Conservation (phyloP, 2,329 filamentous ascomycete species). For the Thyridium curvatum region DNA sequence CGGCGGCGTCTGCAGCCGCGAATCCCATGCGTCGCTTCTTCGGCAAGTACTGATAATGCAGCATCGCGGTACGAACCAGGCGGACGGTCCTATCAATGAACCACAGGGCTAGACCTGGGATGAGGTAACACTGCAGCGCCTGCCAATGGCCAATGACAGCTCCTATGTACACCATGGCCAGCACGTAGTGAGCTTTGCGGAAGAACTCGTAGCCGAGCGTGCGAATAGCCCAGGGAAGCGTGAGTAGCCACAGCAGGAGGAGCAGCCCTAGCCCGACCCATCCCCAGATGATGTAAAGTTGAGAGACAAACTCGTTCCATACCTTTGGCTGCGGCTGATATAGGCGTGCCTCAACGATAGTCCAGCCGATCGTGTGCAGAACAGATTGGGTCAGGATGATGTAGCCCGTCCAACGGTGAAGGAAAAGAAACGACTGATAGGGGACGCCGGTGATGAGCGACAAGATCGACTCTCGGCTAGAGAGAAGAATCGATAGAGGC, state of each 20-base stretch:
- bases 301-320: constrained; percentile 48
- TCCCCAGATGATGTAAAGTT: constrained; percentile 69
- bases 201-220: constrained; percentile 67
- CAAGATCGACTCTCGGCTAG: constrained; percentile 64
- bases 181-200: constrained; percentile 65
- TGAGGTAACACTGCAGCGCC: constrained; percentile 60
- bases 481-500: constrained; percentile 60
- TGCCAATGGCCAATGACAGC: constrained; percentile 73
- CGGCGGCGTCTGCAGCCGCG: constrained; percentile 40
- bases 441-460: constrained; percentile 66
- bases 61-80: constrained; percentile 47
- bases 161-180: constrained; percentile 69
- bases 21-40: constrained; percentile 43
- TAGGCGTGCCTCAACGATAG: constrained; percentile 25
- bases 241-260: constrained; percentile 47
- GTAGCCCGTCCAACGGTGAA: constrained; percentile 71
- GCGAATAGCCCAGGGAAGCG: constrained; percentile 49
- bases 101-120: constrained; percentile 60
- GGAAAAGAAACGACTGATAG: constrained; percentile 71
- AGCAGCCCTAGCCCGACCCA: constrained; percentile 61
- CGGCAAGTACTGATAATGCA: constrained; percentile 52
- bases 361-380: constrained; percentile 64
- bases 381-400: constrained; percentile 63
- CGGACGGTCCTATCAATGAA: constrained; percentile 56
- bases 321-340: constrained; percentile 43